Base-by-base conservation (phyloP, 805 yeast species). In the Wickerhamomyces rabaulensis region DNA sequence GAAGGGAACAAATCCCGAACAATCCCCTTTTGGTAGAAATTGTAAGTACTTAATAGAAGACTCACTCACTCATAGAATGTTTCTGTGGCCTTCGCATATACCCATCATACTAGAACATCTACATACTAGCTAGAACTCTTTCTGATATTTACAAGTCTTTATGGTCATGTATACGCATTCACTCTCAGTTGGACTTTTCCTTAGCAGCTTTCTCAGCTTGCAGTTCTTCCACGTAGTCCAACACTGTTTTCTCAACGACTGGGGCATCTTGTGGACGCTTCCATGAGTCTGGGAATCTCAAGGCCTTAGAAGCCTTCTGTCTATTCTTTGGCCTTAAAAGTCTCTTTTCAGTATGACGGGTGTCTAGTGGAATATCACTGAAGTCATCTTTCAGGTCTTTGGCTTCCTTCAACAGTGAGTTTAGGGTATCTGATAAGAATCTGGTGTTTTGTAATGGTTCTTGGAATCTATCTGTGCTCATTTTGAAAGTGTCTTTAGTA, bases 401-500 rank as follows among this genome's bases (percentile, higher is more conserved):
- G 8, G 96, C 71, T 56, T 82, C 91, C 22, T 63, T 62, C 25
- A 91, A 58, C 42, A 94, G 69, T 46, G 73, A 74, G 54, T 77
- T 76, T 52, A 90, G 70, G 23, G 80, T 73, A 46, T 80, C 85
- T 17, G 83, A 81, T 52, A 88, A 68, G 63, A 74, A 81, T 53
- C 85, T 77, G 42, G 92, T 86, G 66, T 94, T 94, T 66, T 92
- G 97, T 1, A 95, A 78, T 38, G 96, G 84, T 57, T 88, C 87
- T 8, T 79, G 72, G 63, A 75, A 87, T 56, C 75, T 75, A 43
- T 77, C 82, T 29, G 79, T 67, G n/a, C 87, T 72, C 66, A 90
- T 77, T 54, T 76, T 78, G 58, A 92, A 74, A 16, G 66, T 63
- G 58, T 86, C 84, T 1, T 75, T 75, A 29, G 67, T 67, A 52